Evolutionary conservation across 2,329 filamentous ascomycete species (phyloP), one percentile per base, ranked within the genome.

Genomic region (Fusarium sp.): DNA sequence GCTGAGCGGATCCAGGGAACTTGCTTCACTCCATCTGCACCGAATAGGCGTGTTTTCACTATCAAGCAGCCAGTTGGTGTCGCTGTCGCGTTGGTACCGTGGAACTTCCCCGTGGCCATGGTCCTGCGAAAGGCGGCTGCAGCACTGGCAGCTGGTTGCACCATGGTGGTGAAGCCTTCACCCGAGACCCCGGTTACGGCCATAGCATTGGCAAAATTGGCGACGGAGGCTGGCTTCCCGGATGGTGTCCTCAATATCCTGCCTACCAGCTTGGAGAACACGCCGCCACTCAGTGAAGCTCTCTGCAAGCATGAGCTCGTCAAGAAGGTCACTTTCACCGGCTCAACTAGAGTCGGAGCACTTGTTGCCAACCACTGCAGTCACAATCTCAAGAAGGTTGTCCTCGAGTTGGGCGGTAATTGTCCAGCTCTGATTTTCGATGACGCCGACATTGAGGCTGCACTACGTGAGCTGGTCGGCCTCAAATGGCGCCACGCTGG

Each of bases 281-380:
- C 84, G 0, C 84, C 84, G 0, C 58, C 71, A 0, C 73, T 87
- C 0, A 82, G 82, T 7, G 84, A 85, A 74, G 80, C 81, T 1
- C 79, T 87, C 1, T 86, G 84, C 66, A 79, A 80, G 30, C 83
- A 86, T 61, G 80, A 79, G 0, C 61, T 79, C 1, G 81, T 86
- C 0, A 83, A 82, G 53, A 94, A 94, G 77, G 84, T 95, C 59
- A 92, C 91, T 60, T 96, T 95, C 73, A 95, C 93, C 0, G 93
- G 93, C 16, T 90, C 88, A 73, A 93, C 92, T 0, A 80, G 83
- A 0, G 88, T 94, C 0, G 93, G 93, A 5, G 87, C 89, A 40
- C 90, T 90, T 64, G 85, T 94, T 48, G 88, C 90, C 1, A 78
- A 83, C 2, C 84, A 85, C 2, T 89, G 89, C 7, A 90, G 89